Evolutionary conservation across 1,284 basidiomycete genomes (phyloP), one percentile per base, ranked within the genome.

Genomic region (Sanghuangporus sanghuang): DNA sequence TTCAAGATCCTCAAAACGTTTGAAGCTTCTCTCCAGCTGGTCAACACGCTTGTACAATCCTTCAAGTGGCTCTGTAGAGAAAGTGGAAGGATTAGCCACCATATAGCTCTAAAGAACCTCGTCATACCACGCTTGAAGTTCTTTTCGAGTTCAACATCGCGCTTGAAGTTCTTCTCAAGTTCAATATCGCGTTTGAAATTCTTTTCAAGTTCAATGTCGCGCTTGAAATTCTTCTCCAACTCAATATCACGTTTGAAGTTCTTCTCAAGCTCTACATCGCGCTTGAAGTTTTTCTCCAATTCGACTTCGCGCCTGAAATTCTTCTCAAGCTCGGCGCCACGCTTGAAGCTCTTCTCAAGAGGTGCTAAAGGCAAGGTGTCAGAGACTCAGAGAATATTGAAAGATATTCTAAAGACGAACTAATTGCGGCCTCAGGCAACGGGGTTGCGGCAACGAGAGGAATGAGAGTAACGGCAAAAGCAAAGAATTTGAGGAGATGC

Each of bases 261-360:
- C 35, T 50, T 32, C 21, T 39, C 59, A 4, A 61, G 49, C 14
- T 57, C 61, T 1, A 44, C 49, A 36, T 50, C 32, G 14, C 56
- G 56, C 46, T 50, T 59, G 57, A 63, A 57, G 14, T 42, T 49
- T 12, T 57, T 23, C 21, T 54, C 60, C 1, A 53, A 23, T 16
- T 50, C 59, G 38, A 16, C 50, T 16, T 38, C 55, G 49, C 56
- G 62, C 23, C 39, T 50, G 57, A 63, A 59, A 6, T 32, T 32
- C 11, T 50, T 16, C 35, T 52, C 62, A 9, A 57, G 46, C 21
- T 63, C 48, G 7, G 27, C 27, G 18, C 35, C n/a, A 27, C 50
- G 50, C 60, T 53, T 55, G 40, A 32, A 61, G 50, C 60, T 55
- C n/a, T 61, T 21, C 35, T 61, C 50, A 5, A 55, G n/a, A 7